phyloP scores from a whole-genome alignment of 2,329 filamentous ascomycete species.

The Fusarium nanum region DNA sequence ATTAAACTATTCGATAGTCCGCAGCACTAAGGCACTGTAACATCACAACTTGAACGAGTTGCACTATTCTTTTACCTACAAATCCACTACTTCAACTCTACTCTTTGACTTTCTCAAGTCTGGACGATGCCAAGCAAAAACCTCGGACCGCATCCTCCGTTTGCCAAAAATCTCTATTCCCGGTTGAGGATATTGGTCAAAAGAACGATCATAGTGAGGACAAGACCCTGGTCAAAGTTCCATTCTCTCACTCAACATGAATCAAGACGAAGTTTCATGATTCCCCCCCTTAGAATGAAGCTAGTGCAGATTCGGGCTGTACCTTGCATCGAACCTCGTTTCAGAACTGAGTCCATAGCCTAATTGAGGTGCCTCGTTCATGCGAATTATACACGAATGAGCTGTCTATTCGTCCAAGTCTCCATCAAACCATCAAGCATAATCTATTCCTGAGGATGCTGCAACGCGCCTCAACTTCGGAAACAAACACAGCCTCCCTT shows the following conservation, averaged over 20 bases:
- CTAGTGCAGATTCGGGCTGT: neutral
- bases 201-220: neutral
- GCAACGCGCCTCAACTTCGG: constrained; percentile 22
- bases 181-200: neutral
- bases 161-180: neutral
- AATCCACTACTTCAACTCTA: neutral
- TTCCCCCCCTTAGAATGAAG: neutral
- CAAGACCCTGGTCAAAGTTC: constrained; percentile 29
- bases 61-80: neutral
- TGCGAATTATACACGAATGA: constrained; percentile 21
- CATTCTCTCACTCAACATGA: constrained; percentile 36
- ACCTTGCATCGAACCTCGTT: constrained; percentile 29
- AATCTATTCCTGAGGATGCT: constrained; percentile 37
- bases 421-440: constrained; percentile 26
- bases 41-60: neutral
- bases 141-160: neutral
- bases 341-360: constrained; percentile 27
- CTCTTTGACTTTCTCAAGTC: neutral
- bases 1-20: neutral
- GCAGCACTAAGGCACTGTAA: neutral
- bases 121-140: constrained; percentile 19
- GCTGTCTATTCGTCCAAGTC: neutral
- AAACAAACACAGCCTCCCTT: constrained; percentile 30
- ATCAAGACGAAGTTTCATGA: constrained; percentile 34
- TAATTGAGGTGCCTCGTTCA: constrained; percentile 17